phyloP scores from a whole-genome alignment of 345 rosid genomes.

The Eutrema heterophyllum region DNA sequence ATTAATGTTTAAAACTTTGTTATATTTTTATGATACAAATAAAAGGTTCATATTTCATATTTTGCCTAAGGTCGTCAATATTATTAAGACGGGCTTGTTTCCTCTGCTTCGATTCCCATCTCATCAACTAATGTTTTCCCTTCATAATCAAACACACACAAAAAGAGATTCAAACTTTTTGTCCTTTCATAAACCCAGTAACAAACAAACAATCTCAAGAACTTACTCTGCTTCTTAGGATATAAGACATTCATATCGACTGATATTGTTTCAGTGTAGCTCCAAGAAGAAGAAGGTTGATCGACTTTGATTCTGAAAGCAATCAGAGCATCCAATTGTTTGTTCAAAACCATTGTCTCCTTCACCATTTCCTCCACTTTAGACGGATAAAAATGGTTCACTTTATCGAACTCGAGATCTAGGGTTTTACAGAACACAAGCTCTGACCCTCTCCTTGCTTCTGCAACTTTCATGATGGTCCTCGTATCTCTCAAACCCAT shows the following conservation, averaged over 20 bases:
- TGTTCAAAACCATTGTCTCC: conserved; percentile 28
- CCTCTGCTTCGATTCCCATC: conserved; percentile 6
- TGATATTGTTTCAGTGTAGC: conserved; percentile 16
- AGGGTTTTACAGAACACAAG: conserved; percentile 38
- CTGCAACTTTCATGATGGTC: conserved; percentile 24
- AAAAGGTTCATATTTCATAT: too few relatives aligned
- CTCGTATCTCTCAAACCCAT: conserved; percentile 29
- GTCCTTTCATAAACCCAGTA: not conserved
- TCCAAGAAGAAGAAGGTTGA: conserved; percentile 35
- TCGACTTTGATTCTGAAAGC: conserved; percentile 65
- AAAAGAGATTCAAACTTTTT: not conserved
- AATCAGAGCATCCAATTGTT: conserved; percentile 43
- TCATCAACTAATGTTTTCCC: conserved; percentile 24
- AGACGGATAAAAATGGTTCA: conserved; percentile 28
- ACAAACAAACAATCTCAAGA: not conserved
- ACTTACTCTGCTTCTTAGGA: conserved; percentile 14
- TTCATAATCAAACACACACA: conserved; percentile 3
- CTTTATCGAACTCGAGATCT: conserved; percentile 41
- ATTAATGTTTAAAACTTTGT: too few relatives aligned
- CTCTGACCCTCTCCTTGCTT: conserved; percentile 40
- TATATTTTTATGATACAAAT: too few relatives aligned
- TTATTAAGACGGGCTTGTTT: too few relatives aligned
- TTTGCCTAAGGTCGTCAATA: too few relatives aligned
- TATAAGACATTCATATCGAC: conserved; percentile 15
- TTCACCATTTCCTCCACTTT: conserved; percentile 32